Evolutionary conservation across 495 filamentous ascomycete species (phyloP), one percentile per base, ranked within the genome.

Genomic region (Aspergillus homomorphus): DNA sequence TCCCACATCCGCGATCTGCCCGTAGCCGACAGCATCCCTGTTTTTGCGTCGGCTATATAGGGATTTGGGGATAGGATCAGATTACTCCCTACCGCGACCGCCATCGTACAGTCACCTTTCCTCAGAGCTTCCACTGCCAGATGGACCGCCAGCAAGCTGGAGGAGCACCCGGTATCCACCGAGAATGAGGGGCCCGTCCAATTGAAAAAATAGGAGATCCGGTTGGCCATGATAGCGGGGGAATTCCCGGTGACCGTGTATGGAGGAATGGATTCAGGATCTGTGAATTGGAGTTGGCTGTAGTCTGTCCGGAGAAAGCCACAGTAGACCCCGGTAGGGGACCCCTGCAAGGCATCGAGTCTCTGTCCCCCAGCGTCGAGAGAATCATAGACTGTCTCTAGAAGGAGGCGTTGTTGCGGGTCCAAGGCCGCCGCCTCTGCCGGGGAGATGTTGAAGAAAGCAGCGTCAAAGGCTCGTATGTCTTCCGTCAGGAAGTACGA

Each of bases 401-500:
- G 58, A 8, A 73, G 58, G 0, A 79, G 63, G 7, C 78, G 66
- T 50, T 82, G 80, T 54, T 82, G 79, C 0, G 80, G 79, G 58
- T 82, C 80, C 46, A 82, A 72, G 0, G 69, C 66, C 4, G 67
- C 61, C 12, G 77, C 79, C 56, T 81, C 80, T 30, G 66, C 66
- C 0, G 75, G 69, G 0, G 71, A 68, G 20, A 80, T 75, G 15
- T 67, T 67, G 63, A 81, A 82, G 67, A 89, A 85, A 22, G 63
- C 48, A 0, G 83, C 73, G 60, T 89, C 86, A 57, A 89, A 89
- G 2, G 71, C 66, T 3, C 70, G 67, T 7, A 78, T 63, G 59
- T 86, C 77, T 52, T 83, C 73, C 0, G 80, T 68, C 16, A 89
- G 62, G 61, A 79, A 76, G 56, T 78, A 70, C 0, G 65, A 62